Evolutionary conservation across 1,284 basidiomycete genomes (phyloP).

Genomic region (Omphalotus olearius): DNA sequence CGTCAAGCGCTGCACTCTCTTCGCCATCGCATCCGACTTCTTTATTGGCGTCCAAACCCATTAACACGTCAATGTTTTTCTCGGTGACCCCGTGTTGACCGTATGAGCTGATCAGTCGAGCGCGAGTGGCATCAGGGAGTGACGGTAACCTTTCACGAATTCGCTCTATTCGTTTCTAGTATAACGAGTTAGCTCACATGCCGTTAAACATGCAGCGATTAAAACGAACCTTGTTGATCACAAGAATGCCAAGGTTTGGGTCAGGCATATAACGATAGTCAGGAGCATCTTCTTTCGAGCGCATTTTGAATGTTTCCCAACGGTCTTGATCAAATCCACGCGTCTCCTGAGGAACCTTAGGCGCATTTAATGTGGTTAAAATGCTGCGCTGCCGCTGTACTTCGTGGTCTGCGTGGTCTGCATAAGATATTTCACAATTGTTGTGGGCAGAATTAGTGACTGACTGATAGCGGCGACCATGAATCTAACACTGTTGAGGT

Average conservation of each 20-base stretch:
- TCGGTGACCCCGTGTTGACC: slow-evolving; percentile 46
- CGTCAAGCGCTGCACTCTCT: slow-evolving; percentile 14
- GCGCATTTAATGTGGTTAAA: slow-evolving; percentile 30
- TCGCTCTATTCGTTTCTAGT: slow-evolving; percentile 55
- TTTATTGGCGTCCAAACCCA: slow-evolving; percentile 64
- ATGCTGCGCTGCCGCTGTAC: slow-evolving; percentile 67
- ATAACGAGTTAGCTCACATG: slow-evolving; percentile 1
- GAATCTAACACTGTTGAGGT: slow-evolving; percentile 89
- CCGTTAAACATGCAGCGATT: neutral
- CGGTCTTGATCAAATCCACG: slow-evolving; percentile 85
- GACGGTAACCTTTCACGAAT: slow-evolving; percentile 69
- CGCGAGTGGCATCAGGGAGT: slow-evolving; percentile 66
- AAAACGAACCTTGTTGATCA: slow-evolving; percentile 55
- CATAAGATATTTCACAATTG: slow-evolving; percentile 4
- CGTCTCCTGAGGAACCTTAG: slow-evolving; percentile 76
- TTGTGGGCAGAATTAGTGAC: slow-evolving; percentile 22
- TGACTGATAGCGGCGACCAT: slow-evolving; percentile 84
- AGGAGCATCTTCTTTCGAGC: slow-evolving; percentile 90
- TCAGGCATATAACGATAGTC: slow-evolving; percentile 99
- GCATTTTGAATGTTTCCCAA: slow-evolving; percentile 77
- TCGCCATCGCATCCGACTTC: slow-evolving; percentile 63
- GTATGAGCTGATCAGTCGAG: slow-evolving; percentile 48
- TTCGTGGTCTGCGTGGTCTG: slow-evolving; percentile 54
- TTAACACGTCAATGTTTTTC: slow-evolving; percentile 72
- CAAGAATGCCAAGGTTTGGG: slow-evolving; percentile 81